Evolutionary conservation across 257 asterid species (phyloP).

Genomic region (Solanum ahanhuiri): DNA sequence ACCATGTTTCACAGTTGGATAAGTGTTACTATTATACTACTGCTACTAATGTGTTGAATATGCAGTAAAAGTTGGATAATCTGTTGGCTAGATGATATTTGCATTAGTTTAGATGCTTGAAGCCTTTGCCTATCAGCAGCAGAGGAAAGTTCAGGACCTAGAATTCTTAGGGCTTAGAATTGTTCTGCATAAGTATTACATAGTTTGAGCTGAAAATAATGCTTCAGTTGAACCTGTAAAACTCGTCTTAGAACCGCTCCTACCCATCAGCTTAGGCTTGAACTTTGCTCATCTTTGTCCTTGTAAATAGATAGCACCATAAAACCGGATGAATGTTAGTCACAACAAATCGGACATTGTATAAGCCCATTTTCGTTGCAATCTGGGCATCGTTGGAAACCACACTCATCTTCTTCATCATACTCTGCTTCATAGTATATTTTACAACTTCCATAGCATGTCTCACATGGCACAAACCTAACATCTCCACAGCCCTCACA

Average conservation of each 20-base stretch:
- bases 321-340: background rate
- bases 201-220: background rate
- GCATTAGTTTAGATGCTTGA: background rate
- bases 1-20: background rate
- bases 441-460: conserved; percentile 89
- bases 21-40: background rate
- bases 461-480: conserved; percentile 82
- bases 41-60: background rate
- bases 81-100: background rate
- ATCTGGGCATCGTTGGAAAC: conserved; percentile 58
- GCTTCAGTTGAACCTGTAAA: background rate
- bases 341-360: conserved; percentile 45
- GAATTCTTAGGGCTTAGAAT: background rate
- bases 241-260: background rate
- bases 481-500: conserved; percentile 84
- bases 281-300: background rate
- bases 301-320: background rate
- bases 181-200: background rate
- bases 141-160: background rate
- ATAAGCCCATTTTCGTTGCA: conserved; percentile 67
- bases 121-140: background rate
- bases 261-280: background rate
- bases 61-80: background rate
- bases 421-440: conserved; percentile 45
- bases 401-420: conserved; percentile 20